Conservation (phyloP, 2,329 filamentous ascomycete genomes). For the Exophiala alcalophila region DNA sequence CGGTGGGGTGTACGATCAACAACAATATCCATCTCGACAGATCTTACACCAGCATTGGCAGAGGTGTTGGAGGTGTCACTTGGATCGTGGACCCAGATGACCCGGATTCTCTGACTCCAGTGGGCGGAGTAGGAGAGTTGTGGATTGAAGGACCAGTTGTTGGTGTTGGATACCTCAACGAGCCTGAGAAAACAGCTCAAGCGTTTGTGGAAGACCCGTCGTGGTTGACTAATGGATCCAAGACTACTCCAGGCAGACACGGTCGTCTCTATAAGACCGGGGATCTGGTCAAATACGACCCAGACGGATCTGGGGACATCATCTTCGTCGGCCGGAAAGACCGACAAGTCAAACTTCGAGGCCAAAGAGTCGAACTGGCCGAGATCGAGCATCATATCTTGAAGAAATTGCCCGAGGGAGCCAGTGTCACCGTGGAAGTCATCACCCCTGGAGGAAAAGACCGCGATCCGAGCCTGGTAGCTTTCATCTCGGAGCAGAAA, state of each 20-base stretch:
- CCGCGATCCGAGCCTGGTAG: constrained; percentile 47
- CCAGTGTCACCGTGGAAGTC: constrained; percentile 50
- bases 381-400: constrained; percentile 41
- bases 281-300: constrained; percentile 41
- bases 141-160: constrained; percentile 49
- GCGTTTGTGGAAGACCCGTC: constrained; percentile 39
- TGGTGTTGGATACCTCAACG: constrained; percentile 46
- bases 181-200: constrained; percentile 37
- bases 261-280: constrained; percentile 43
- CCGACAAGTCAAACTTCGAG: constrained; percentile 42
- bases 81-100: constrained; percentile 44
- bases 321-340: constrained; percentile 42
- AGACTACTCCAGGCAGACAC: constrained; percentile 29
- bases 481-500: constrained; percentile 36
- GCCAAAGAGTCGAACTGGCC: constrained; percentile 44
- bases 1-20: constrained; percentile 42
- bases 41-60: constrained; percentile 41
- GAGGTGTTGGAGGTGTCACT: constrained; percentile 36
- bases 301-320: constrained; percentile 39
- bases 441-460: constrained; percentile 44
- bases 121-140: constrained; percentile 49
- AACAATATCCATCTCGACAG: constrained; percentile 36
- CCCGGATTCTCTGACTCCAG: constrained; percentile 39
- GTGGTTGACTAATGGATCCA: constrained; percentile 36
- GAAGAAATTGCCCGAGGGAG: constrained; percentile 39